Evolutionary conservation across 2,329 filamentous ascomycete species (phyloP).

Genomic region (Botryotinia calthae): DNA sequence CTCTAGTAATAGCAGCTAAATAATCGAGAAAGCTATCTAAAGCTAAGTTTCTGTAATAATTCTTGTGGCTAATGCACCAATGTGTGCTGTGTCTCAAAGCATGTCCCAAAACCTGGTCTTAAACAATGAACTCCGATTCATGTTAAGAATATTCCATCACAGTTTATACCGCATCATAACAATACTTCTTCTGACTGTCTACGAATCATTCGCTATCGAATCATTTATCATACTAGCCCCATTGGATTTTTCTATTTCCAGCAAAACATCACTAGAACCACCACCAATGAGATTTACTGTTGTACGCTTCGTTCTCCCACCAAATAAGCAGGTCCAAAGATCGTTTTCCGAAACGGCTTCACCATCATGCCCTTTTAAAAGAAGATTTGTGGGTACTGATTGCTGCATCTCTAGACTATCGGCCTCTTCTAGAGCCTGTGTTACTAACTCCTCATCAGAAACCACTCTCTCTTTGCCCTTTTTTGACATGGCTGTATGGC

Average conservation of each 20-base stretch:
- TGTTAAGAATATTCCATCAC: background rate
- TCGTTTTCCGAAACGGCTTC: constrained; percentile 78
- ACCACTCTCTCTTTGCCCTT: constrained; percentile 45
- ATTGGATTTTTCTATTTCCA: background rate
- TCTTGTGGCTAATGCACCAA: background rate
- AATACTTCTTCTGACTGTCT: no score
- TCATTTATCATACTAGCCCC: background rate
- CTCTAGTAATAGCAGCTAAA: background rate
- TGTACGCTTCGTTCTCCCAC: constrained; percentile 38
- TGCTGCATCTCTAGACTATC: constrained; percentile 82
- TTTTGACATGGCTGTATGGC: constrained; percentile 40
- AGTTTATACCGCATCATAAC: background rate
- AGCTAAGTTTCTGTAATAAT: background rate
- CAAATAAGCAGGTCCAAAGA: constrained; percentile 87
- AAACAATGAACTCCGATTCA: background rate
- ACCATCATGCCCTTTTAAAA: constrained; percentile 70
- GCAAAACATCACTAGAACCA: background rate
- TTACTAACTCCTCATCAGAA: constrained; percentile 48
- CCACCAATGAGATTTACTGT: background rate
- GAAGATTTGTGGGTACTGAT: constrained; percentile 65
- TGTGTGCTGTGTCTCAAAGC: background rate
- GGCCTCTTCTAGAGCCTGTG: constrained; percentile 70
- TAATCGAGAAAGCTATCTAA: background rate
- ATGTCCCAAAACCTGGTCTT: background rate
- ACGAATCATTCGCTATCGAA: background rate